These are phyloP conservation scores for Candida coquimbonensis DNA, from an alignment of 805 yeast genomes.

Conservation along the genomic window DNA sequence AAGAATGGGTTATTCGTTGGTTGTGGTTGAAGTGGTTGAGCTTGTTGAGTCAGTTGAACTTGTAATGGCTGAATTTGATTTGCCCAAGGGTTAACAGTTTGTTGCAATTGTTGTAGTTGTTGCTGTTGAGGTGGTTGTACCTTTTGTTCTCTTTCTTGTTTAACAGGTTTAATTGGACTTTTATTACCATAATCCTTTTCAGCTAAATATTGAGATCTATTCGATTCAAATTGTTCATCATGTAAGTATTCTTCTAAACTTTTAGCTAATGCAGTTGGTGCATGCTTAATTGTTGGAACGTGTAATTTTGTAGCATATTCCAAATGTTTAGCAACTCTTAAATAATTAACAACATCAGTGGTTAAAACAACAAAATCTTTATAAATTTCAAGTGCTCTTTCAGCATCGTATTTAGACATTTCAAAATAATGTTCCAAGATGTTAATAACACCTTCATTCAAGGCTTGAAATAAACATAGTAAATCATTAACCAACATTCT, in stretches of 20 bases:
- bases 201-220: constrained; percentile 68
- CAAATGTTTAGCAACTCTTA: constrained; percentile 82
- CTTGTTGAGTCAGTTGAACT: constrained; percentile 21
- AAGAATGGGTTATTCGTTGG: constrained; percentile 32
- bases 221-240: constrained; percentile 78
- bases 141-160: background rate
- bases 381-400: constrained; percentile 77
- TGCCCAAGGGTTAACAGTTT: constrained; percentile 13
- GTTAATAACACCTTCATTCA: constrained; percentile 95
- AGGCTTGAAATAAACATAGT: constrained; percentile 75
- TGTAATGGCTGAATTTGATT: constrained; percentile 25
- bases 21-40: constrained; percentile 12
- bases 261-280: constrained; percentile 86
- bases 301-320: constrained; percentile 82
- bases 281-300: constrained; percentile 95
- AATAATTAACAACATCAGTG: constrained; percentile 76
- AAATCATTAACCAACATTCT: constrained; percentile 86
- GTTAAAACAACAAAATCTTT: constrained; percentile 82
- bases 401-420: constrained; percentile 80
- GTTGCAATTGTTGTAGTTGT: background rate
- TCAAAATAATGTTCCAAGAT: constrained; percentile 92
- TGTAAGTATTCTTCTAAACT: constrained; percentile 83
- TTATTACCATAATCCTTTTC: constrained; percentile 43
- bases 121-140: no score
- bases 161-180: constrained; percentile 3